Conservation (phyloP, 179 eudicot genomes). For the Vitellaria paradoxa region DNA sequence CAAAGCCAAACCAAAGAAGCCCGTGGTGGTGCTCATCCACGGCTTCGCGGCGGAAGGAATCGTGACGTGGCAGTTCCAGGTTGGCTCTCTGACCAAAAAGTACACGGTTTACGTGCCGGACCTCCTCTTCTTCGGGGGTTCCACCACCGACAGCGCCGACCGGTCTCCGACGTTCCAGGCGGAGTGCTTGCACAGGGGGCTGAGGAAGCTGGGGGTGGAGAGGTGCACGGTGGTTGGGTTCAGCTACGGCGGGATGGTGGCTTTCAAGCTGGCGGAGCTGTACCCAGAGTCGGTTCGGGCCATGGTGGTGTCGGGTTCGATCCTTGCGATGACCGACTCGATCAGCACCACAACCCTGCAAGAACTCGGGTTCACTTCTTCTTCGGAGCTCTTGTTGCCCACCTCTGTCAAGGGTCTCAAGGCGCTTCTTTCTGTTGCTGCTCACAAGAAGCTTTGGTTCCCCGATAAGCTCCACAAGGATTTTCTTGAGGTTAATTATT, state of each 20-base stretch:
- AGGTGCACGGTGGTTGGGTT: slow-evolving; percentile 80
- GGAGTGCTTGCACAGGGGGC: slow-evolving; percentile 53
- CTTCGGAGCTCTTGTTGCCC: slow-evolving; percentile 82
- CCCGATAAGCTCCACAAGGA: slow-evolving; percentile 76
- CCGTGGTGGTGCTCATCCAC: slow-evolving; percentile 75
- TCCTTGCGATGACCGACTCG: slow-evolving; percentile 84
- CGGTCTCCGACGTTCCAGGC: slow-evolving; percentile 80
- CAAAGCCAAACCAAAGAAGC: slow-evolving; percentile 41
- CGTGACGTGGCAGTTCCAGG: slow-evolving; percentile 93
- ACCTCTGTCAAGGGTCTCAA: slow-evolving; percentile 70
- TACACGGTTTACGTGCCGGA: slow-evolving; percentile 83
- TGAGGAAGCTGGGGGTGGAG: slow-evolving; percentile 59
- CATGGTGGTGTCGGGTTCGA: slow-evolving; percentile 80
- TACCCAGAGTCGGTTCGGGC: slow-evolving; percentile 64
- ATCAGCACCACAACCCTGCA: slow-evolving; percentile 52
- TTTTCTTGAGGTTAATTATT: slow-evolving; percentile 63
- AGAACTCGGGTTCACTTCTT: slow-evolving; percentile 67
- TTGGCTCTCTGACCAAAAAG: slow-evolving; percentile 63
- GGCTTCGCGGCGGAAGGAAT: slow-evolving; percentile 94
- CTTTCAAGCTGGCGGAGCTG: slow-evolving; percentile 82
- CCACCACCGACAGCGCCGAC: slow-evolving; percentile 46
- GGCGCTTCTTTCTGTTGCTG: slow-evolving; percentile 74
- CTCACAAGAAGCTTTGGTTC: slow-evolving; percentile 82
- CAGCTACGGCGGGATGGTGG: slow-evolving; percentile 96
- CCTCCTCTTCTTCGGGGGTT: slow-evolving; percentile 86